A percentile compares a stretch with the other conserved stretches of the same genome.
These are phyloP conservation scores for Podospora fimiseda DNA, from an alignment of 495 filamentous ascomycete species.

Conservation along the genomic window DNA sequence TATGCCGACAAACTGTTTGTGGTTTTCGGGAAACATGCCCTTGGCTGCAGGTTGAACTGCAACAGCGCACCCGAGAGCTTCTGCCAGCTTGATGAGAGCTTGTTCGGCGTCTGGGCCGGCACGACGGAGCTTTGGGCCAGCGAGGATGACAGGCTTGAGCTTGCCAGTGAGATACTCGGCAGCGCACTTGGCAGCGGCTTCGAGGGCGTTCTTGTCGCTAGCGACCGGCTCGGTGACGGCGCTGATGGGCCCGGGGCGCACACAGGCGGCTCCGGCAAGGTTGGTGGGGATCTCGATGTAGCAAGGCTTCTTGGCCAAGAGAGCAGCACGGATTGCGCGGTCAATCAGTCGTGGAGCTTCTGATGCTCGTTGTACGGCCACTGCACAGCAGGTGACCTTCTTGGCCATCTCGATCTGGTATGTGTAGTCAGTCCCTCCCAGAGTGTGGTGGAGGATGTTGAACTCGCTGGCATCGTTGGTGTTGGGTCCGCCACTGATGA, in stretches of 20 bases:
- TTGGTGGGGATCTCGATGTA: conserved; percentile 82
- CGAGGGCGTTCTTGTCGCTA: conserved; percentile 16
- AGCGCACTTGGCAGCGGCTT: conserved; percentile 13
- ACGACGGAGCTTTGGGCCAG: conserved; percentile 17
- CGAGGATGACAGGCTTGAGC: conserved; percentile 21
- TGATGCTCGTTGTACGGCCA: conserved; percentile 58
- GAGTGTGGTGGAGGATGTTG: conserved; percentile 77
- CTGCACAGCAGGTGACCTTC: conserved; percentile 61
- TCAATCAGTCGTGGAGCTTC: conserved; percentile 70
- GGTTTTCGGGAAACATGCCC: conserved; percentile 22
- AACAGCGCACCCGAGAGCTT: conserved; percentile 21
- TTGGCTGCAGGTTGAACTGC: conserved; percentile 23
- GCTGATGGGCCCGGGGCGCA: conserved; percentile 18
- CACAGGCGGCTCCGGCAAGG: conserved; percentile 48
- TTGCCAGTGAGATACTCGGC: conserved; percentile 19
- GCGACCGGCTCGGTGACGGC: conserved; percentile 15
- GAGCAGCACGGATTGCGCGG: conserved; percentile 67
- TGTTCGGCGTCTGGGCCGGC: conserved; percentile 12
- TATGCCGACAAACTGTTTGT: conserved; percentile 20
- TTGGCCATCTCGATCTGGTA: conserved; percentile 54
- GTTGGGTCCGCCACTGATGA: conserved; percentile 63
- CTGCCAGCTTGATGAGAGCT: conserved; percentile 15
- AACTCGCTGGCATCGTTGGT: conserved; percentile 48
- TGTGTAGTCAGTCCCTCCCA: conserved; percentile 76
- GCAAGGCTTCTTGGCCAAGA: conserved; percentile 61